Evolutionary conservation across 2,329 filamentous ascomycete genomes (phyloP), one percentile per base, ranked within the genome.

Genomic region (Plectosphaerella plurivora): DNA sequence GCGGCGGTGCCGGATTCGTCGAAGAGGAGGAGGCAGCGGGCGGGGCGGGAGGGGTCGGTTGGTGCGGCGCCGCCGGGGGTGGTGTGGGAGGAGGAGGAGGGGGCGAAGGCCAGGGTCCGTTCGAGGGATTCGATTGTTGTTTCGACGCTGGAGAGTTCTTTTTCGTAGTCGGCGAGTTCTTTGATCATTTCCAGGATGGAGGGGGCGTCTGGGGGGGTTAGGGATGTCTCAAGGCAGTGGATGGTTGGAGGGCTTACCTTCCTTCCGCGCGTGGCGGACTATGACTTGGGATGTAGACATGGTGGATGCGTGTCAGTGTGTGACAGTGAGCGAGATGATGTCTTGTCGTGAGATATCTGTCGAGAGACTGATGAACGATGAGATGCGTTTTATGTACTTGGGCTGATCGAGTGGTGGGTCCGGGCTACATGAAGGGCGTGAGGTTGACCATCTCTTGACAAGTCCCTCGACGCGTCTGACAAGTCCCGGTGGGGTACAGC

Each of bases 101-200:
- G 66, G 3, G 87, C 87, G 68, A 96, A 95, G 45, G 89, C 88
- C 59, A 97, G 85, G 20, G 91, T 96, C 35, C 77, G 73, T 9
- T 78, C 71, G 36, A 97, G 86, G 22, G 81, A 83, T 33, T 84
- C 80, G 57, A 88, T 81, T 24, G 91, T 97, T 0, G 93, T 91
- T 65, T 90, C 79, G 58, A 96, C 91, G 59, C 78, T 73, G 60
- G 86, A 75, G 3, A 86, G 75, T 63, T 88, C 88, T 25, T 93
- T 84, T 69, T 97, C 91, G 74, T 97, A 96, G 61, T 86, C 82
- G 60, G 93, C 93, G 9, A 97, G 84, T 65, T 91, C 93, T 51
- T 84, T 81, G 71, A 97, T 91, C 64, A 97, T 78, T 59, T 77
- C 72, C 24, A 96, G 82, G 67, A 97, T 96, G n/a, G 77, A 76